Base-by-base conservation (phyloP, 805 yeast genomes). In the Hagleromyces aurorensis region DNA sequence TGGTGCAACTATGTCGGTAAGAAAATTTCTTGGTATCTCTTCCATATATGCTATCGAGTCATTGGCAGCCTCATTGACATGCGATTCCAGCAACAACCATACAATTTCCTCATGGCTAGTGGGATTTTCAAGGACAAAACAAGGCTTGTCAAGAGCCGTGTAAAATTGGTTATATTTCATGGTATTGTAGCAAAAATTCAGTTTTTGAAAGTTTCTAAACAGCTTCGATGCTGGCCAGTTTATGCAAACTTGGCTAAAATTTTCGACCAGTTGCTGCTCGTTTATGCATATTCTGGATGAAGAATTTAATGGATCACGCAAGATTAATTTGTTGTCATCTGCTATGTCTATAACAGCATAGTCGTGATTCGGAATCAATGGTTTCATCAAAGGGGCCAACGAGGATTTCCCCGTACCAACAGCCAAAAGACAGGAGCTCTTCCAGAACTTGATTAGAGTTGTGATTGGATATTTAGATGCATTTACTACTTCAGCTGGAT, bases 321-420 rank as follows among this genome's bases (percentile, higher is more conserved):
- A 32, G 0, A 43, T 37, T 2, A 68, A 33, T 1, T 29, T 39
- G 7, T 40, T 38, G 15, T 44, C 35, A n/a, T n/a, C n/a, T n/a
- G n/a, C n/a, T 18, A 74, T 30, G n/a, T 57, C 68, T 2, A 65
- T 34, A 0, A 84, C 57, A 0, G 81, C 65, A 48, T 83, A 85
- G 52, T 85, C 95, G 53, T 85, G 95, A 20, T 68, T 61, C 3
- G 76, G 57, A 1, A 70, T 59, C 17, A 81, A 54, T 3, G 37
- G 30, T 5, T 2, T 59, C 55, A 4, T 40, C n/a, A 23, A 67
- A 45, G 29, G 65, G 7, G 16, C 20, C 13, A 25, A 23, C 6
- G 47, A 25, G 9, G 62, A 45, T 7, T 48, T 45, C 2, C 77
- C 81, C 0, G 93, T 79, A 1, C 95, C 95, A 1, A 81, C 32